phyloP scores from a whole-genome alignment of 345 rosid genomes.

The Toxicodendron radicans region DNA sequence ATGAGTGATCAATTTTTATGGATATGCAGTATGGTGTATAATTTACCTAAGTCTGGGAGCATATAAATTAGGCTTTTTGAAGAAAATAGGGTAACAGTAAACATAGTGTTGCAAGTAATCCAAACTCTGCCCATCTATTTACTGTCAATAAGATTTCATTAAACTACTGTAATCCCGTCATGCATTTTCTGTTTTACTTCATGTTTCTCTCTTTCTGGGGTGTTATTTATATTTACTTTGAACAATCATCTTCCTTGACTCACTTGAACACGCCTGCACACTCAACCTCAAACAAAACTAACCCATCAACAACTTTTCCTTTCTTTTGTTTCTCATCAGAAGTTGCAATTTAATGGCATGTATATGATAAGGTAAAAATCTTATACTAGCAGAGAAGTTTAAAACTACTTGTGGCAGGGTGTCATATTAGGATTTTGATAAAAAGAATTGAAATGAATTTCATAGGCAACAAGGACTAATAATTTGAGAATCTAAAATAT shows the following conservation, averaged over 20 bases:
- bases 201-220: neutral
- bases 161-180: neutral
- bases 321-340: conserved; percentile 4
- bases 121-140: conserved; percentile 12
- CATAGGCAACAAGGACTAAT: neutral
- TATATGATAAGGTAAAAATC: neutral
- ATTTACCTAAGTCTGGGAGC: neutral
- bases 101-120: neutral
- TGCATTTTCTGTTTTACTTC: neutral
- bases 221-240: neutral
- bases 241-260: neutral
- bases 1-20: conserved; percentile 22
- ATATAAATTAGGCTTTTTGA: neutral
- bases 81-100: neutral
- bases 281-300: conserved; percentile 3
- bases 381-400: neutral
- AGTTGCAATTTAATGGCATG: conserved; percentile 4
- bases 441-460: neutral
- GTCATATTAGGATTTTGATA: neutral
- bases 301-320: neutral
- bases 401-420: neutral
- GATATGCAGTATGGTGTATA: neutral
- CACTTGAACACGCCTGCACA: neutral
- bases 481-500: neutral
- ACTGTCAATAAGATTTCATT: conserved; percentile 10